Evolutionary conservation across 768 basidiomycete species (phyloP).

Genomic region (Serendipita sp.): DNA sequence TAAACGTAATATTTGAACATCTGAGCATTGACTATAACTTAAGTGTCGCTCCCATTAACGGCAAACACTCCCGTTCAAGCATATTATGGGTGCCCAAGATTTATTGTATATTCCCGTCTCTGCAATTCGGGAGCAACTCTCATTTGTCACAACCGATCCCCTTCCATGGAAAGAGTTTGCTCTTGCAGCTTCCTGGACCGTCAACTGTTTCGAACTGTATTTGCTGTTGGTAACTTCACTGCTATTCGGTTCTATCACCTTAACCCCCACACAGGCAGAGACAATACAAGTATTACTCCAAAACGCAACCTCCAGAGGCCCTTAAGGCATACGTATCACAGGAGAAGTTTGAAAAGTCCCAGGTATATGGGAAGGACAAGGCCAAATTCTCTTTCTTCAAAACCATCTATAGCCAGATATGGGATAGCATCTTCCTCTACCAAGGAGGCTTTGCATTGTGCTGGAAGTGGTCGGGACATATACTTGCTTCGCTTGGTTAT

Average conservation of each 20-base stretch:
- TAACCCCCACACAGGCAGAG: conserved; percentile 31
- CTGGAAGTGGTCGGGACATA: conserved; percentile 48
- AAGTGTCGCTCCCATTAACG: no score
- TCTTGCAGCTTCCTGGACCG: conserved; percentile 58
- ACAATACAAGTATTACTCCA: conserved; percentile 76
- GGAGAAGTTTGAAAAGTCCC: conserved; percentile 74
- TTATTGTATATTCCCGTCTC: conserved; percentile 41
- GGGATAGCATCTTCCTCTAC: conserved; percentile 56
- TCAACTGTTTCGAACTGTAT: conserved; percentile 76
- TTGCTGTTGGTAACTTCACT: conserved; percentile 44
- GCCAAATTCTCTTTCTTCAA: conserved; percentile 65
- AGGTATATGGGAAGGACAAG: conserved; percentile 83
- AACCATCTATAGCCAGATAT: conserved; percentile 52
- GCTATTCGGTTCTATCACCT: neutral
- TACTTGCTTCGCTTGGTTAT: conserved; percentile 41
- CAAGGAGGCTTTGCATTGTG: conserved; percentile 70
- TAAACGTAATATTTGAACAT: no score
- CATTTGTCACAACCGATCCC: conserved; percentile 55
- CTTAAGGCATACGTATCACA: conserved; percentile 51
- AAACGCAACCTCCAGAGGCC: conserved; percentile 50
- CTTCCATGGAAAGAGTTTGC: conserved; percentile 75
- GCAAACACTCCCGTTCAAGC: neutral
- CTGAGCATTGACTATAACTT: no score
- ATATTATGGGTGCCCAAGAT: conserved; percentile 20
- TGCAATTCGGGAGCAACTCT: conserved; percentile 41